phyloP scores from a whole-genome alignment of 306 rosid genomes.

The Rubus parviflorus region DNA sequence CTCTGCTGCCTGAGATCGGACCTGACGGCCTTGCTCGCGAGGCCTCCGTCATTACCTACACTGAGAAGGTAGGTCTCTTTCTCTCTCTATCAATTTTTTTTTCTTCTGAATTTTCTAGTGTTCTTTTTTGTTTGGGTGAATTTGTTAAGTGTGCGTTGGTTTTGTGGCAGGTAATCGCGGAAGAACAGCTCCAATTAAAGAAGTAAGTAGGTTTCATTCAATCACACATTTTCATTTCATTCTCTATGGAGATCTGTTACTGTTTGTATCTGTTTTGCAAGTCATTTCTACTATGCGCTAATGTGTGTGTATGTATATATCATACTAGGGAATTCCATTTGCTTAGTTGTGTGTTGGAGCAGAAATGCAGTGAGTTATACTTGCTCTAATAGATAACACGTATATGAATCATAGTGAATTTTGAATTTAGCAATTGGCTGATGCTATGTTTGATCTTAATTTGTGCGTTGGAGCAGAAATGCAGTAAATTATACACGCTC shows the following conservation, averaged over 20 bases:
- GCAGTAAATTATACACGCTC: no score
- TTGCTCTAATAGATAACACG: neutral
- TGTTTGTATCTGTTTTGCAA: neutral
- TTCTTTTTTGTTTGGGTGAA: neutral
- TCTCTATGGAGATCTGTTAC: conserved; percentile 8
- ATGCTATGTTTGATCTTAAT: neutral
- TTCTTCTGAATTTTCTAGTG: neutral
- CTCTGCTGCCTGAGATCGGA: conserved; percentile 75
- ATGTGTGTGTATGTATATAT: neutral
- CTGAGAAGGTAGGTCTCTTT: conserved; percentile 66
- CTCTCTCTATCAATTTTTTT: neutral
- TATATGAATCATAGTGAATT: neutral
- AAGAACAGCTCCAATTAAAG: conserved; percentile 69
- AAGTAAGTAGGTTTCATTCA: conserved; percentile 42
- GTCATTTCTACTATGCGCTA: neutral
- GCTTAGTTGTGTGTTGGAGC: neutral
- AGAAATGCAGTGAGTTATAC: conserved; percentile 5
- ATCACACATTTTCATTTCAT: conserved; percentile 9
- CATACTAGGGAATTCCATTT: neutral
- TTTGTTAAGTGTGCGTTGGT: conserved; percentile 5
- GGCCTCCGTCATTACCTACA: conserved; percentile 73
- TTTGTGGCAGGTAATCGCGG: conserved; percentile 70
- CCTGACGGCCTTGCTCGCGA: conserved; percentile 86
- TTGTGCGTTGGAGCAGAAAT: no score
- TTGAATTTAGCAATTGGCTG: neutral